Conservation (phyloP, 805 yeast genomes). For the Ogataea pilisensis region DNA sequence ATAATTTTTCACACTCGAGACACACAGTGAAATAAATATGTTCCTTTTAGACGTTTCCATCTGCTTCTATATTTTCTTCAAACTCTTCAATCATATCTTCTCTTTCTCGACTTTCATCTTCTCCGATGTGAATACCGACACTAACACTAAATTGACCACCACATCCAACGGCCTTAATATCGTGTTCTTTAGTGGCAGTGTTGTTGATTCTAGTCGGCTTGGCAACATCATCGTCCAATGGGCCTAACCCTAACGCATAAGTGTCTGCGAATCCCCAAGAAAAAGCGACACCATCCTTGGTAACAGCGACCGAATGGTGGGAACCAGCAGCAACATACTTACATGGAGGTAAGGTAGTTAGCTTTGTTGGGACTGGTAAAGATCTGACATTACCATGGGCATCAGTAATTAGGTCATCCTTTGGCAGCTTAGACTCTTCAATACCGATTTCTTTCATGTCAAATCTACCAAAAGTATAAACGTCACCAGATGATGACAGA, state of each 20-base stretch:
- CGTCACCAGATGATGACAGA: constrained; percentile 63
- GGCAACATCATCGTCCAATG: constrained; percentile 78
- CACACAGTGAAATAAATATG: no score
- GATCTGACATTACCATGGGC: constrained; percentile 77
- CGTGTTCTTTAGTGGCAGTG: constrained; percentile 84
- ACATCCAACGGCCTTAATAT: constrained; percentile 72
- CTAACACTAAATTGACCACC: constrained; percentile 96
- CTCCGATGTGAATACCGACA: constrained; percentile 67
- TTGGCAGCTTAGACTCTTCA: constrained; percentile 59
- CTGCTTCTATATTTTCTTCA: constrained; percentile 34
- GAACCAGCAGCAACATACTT: constrained; percentile 75
- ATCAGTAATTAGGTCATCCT: constrained; percentile 65
- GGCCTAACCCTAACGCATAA: constrained; percentile 91
- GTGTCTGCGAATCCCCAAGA: constrained; percentile 99
- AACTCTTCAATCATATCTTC: constrained; percentile 48
- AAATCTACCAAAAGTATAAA: constrained; percentile 84
- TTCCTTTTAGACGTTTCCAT: no score
- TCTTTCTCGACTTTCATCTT: constrained; percentile 48
- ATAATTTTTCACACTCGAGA: no score
- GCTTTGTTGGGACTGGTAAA: constrained; percentile 77
- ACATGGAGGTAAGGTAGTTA: constrained; percentile 54
- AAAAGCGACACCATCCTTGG: constrained; percentile 78
- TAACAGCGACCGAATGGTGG: constrained; percentile 86
- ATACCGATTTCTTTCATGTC: constrained; percentile 95
- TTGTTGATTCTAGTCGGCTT: constrained; percentile 86